Evolutionary conservation across 2,329 filamentous ascomycete genomes (phyloP).

Genomic region (Teratosphaeria destructans): DNA sequence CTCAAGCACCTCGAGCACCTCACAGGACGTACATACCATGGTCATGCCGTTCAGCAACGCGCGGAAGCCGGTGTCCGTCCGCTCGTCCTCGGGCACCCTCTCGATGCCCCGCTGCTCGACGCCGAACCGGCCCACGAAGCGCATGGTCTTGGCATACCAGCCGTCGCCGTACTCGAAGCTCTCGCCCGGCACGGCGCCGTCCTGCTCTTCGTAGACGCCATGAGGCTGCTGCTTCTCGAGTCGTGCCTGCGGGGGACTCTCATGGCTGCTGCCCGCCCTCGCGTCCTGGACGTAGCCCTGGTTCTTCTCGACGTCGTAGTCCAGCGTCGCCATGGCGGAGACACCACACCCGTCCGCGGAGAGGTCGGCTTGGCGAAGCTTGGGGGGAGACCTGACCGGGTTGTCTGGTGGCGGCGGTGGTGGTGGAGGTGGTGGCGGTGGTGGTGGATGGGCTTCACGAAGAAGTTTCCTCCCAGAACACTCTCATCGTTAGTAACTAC

Average conservation of each 20-base stretch:
- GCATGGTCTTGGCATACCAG: conserved; percentile 49
- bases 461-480: background rate
- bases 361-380: background rate
- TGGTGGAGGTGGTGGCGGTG: background rate
- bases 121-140: conserved; percentile 52
- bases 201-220: conserved; percentile 20
- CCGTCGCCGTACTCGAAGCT: conserved; percentile 48
- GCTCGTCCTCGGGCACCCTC: conserved; percentile 59
- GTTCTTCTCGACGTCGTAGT: conserved; percentile 11
- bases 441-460: background rate
- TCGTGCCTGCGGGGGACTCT: background rate
- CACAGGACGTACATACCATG: conserved; percentile 41
- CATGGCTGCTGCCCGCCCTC: background rate
- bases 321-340: conserved; percentile 2
- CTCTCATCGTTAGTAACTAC: background rate
- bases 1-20: background rate
- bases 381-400: background rate
- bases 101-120: conserved; percentile 69
- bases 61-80: conserved; percentile 47
- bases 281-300: conserved; percentile 3
- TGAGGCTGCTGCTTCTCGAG: conserved; percentile 7
- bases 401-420: no score
- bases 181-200: conserved; percentile 46
- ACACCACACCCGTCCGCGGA: background rate
- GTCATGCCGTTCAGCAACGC: conserved; percentile 56